A percentile compares a stretch with the other conserved stretches of the same genome.
Evolutionary conservation across 2,329 filamentous ascomycete species (phyloP).

Genomic region (Paecilomyces niveus): DNA sequence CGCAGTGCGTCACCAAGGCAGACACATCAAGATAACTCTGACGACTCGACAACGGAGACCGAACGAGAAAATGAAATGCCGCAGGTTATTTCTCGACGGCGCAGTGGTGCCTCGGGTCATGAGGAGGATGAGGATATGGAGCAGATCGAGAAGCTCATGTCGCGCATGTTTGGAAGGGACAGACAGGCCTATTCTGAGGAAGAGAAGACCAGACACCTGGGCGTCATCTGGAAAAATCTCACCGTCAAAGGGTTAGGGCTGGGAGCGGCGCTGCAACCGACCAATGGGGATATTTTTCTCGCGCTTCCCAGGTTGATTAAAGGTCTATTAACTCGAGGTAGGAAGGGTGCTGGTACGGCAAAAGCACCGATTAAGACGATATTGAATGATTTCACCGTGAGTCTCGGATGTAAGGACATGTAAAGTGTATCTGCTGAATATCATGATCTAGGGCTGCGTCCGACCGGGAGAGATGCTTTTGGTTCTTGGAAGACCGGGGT

Average conservation of each 20-base stretch:
- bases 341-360: constrained; percentile 18
- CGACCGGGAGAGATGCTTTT: constrained; percentile 34
- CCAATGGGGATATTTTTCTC: constrained; percentile 50
- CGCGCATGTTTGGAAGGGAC: constrained; percentile 61
- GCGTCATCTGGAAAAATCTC: constrained; percentile 62
- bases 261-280: constrained; percentile 55
- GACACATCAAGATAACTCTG: background rate
- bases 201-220: constrained; percentile 61
- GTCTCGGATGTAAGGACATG: constrained; percentile 1
- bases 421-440: background rate
- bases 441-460: constrained; percentile 29
- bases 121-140: constrained; percentile 19
- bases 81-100: constrained; percentile 18
- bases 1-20: constrained; percentile 4
- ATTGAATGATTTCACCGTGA: constrained; percentile 53
- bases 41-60: background rate
- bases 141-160: constrained; percentile 47
- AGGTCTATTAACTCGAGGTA: constrained; percentile 32
- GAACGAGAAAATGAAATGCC: constrained; percentile 10
- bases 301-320: constrained; percentile 42
- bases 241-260: constrained; percentile 65
- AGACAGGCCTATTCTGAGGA: constrained; percentile 61
- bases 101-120: constrained; percentile 14
- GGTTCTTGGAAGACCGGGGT: constrained; percentile 34
- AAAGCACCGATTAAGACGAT: constrained; percentile 56